phyloP scores from a whole-genome alignment of 768 basidiomycete genomes.

The Leccinum truebloodii region DNA sequence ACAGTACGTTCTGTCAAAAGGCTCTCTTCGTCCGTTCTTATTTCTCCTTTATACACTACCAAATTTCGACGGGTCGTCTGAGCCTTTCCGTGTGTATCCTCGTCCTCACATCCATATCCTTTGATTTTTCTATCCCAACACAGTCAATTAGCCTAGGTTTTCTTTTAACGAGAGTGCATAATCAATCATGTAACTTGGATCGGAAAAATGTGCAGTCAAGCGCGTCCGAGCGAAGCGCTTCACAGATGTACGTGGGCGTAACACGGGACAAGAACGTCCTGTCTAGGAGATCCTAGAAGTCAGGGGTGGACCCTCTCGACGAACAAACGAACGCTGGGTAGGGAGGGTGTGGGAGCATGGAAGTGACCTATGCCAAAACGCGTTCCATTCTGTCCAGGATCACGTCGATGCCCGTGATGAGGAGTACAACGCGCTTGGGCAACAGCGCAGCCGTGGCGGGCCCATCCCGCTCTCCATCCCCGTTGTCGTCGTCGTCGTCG shows the following conservation, averaged over 20 bases:
- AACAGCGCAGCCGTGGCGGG: conserved; percentile 42
- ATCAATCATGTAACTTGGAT: conserved; percentile 17
- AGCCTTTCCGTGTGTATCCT: conserved; percentile 10
- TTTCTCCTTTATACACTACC: conserved; percentile 34
- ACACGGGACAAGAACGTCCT: background rate
- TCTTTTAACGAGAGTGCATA: conserved; percentile 15
- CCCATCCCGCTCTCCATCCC: conserved; percentile 1
- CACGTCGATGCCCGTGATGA: conserved; percentile 62
- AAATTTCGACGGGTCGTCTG: background rate
- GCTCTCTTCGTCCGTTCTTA: conserved; percentile 25
- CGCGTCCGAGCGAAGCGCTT: background rate
- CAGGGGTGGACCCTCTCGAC: background rate
- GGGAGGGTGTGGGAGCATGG: background rate
- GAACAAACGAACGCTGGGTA: background rate
- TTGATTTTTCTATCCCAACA: background rate
- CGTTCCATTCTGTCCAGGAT: conserved; percentile 70
- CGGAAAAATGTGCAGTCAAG: background rate
- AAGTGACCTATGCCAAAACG: conserved; percentile 32
- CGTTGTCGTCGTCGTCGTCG: conserved; percentile 5
- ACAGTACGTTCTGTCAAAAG: conserved; percentile 21
- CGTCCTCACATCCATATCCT: conserved; percentile 1
- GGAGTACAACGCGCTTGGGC: conserved; percentile 55
- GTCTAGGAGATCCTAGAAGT: background rate
- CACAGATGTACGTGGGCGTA: background rate
- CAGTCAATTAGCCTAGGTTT: conserved; percentile 18